These are phyloP conservation scores for Phalaenopsis aphrodite DNA, from an alignment of 106 monocot species.

Conservation along the genomic window DNA sequence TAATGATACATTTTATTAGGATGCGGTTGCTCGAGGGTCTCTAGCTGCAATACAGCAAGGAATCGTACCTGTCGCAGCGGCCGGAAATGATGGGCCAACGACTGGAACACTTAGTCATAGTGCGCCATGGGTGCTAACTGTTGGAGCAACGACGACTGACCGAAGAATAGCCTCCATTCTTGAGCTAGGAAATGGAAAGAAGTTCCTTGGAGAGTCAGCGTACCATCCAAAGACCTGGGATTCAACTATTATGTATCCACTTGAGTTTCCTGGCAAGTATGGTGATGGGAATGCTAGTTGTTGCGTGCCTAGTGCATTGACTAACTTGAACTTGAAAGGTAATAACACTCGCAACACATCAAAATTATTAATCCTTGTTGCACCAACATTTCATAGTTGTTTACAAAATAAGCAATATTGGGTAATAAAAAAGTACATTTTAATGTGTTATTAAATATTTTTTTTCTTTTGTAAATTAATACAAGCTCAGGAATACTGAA, in stretches of 20 bases:
- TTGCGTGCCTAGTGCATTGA: neutral
- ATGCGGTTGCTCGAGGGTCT: neutral
- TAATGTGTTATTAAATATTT: no score
- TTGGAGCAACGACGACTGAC: slow-evolving; percentile 11
- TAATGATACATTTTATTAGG: neutral
- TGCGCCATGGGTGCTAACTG: slow-evolving; percentile 14
- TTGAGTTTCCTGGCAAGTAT: slow-evolving; percentile 7
- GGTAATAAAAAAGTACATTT: no score
- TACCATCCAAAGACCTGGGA: slow-evolving; percentile 15
- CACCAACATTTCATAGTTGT: no score
- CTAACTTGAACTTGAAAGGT: slow-evolving; percentile 2
- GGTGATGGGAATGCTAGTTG: neutral
- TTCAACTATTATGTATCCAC: neutral
- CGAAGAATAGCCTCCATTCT: neutral
- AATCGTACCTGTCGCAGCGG: neutral
- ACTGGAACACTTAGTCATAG: neutral
- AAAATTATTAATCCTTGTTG: no score
- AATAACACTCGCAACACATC: neutral
- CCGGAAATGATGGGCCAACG: slow-evolving; percentile 4
- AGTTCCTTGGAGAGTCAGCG: slow-evolving; percentile 26
- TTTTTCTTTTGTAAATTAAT: no score
- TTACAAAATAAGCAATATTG: no score
- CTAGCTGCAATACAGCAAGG: slow-evolving; percentile 5
- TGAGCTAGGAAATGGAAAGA: slow-evolving; percentile 15
- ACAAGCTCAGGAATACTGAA: no score